Conservation (phyloP, 371 early-diverging fungal species). For the Blakeslea trispora region DNA sequence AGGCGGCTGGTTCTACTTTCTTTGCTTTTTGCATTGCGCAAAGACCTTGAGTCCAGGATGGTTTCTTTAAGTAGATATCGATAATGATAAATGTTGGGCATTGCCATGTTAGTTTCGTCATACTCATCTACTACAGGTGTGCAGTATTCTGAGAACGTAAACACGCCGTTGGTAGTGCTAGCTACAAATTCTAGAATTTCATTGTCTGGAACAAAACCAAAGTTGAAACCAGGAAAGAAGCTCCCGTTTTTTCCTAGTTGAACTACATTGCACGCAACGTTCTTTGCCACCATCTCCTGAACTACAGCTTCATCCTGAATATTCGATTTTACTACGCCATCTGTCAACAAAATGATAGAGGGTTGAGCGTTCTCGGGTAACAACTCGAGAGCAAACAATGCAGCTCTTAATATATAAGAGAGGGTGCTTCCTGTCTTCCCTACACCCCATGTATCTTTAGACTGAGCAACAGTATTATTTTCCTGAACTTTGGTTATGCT, state of each 20-base stretch:
- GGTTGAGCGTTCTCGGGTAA: conserved; percentile 69
- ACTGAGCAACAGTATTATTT: background rate
- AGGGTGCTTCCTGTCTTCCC: conserved; percentile 60
- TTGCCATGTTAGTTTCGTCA: background rate
- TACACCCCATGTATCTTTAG: conserved; percentile 62
- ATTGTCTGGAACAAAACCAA: conserved; percentile 88
- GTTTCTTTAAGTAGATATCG: conserved; percentile 70
- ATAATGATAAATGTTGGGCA: conserved; percentile 83
- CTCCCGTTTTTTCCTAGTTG: conserved; percentile 79
- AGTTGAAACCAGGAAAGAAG: conserved; percentile 72
- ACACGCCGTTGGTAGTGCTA: conserved; percentile 74
- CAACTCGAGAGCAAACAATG: conserved; percentile 66
- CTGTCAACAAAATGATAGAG: conserved; percentile 76
- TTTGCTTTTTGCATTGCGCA: conserved; percentile 10
- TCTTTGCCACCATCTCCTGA: conserved; percentile 46
- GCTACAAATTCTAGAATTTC: conserved; percentile 84
- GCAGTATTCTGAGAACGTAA: conserved; percentile 77
- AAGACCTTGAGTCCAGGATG: conserved; percentile 47
- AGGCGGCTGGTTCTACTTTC: conserved; percentile 25
- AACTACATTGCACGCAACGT: conserved; percentile 74
- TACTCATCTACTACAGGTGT: conserved; percentile 18
- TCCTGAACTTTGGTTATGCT: background rate
- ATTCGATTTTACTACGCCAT: conserved; percentile 80
- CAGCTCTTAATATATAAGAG: conserved; percentile 69
- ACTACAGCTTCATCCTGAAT: conserved; percentile 54